These are phyloP conservation scores for Trametopsis cervina DNA, from an alignment of 768 basidiomycete genomes.

Conservation along the genomic window DNA sequence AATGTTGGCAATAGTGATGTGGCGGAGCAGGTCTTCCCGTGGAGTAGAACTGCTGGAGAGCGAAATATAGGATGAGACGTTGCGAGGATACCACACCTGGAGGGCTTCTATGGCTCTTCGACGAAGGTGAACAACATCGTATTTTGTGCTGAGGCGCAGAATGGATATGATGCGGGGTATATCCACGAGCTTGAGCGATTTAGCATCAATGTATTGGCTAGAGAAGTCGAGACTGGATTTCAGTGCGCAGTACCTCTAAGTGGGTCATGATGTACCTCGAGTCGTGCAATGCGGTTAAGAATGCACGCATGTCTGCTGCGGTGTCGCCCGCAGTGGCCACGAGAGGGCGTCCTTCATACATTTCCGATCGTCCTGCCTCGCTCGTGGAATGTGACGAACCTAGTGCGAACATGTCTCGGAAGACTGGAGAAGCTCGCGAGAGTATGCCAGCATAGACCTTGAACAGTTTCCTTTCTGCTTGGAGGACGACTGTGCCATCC, in stretches of 20 bases:
- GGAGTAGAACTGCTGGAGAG: slow-evolving; percentile 1
- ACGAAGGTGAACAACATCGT: slow-evolving; percentile 8
- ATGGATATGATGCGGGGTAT: slow-evolving; percentile 3
- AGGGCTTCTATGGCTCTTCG: slow-evolving; percentile 8
- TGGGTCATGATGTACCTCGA: background rate
- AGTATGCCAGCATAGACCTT: slow-evolving; percentile 20
- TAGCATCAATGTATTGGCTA: slow-evolving; percentile 2
- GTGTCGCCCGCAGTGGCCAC: slow-evolving; percentile 18
- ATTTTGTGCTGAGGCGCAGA: slow-evolving; percentile 9
- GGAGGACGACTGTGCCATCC: slow-evolving; percentile 21
- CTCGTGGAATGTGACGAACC: slow-evolving; percentile 9
- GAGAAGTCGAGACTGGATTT: background rate
- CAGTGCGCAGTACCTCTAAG: too few species aligned
- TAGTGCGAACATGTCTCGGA: slow-evolving; percentile 19
- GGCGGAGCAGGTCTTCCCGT: background rate
- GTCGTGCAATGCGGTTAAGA: slow-evolving; percentile 14
- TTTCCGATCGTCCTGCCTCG: slow-evolving; percentile 10
- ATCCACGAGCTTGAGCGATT: background rate
- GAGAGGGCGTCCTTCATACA: slow-evolving; percentile 20
- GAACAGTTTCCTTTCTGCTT: slow-evolving; percentile 17
- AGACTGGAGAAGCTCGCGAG: slow-evolving; percentile 19
- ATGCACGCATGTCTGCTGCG: slow-evolving; percentile 10
- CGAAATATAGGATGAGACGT: slow-evolving; percentile 1
- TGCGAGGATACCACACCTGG: slow-evolving; percentile 6
- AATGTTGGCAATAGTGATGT: slow-evolving; percentile 9